phyloP scores from a whole-genome alignment of 306 rosid species.

The Abrus precatorius region DNA sequence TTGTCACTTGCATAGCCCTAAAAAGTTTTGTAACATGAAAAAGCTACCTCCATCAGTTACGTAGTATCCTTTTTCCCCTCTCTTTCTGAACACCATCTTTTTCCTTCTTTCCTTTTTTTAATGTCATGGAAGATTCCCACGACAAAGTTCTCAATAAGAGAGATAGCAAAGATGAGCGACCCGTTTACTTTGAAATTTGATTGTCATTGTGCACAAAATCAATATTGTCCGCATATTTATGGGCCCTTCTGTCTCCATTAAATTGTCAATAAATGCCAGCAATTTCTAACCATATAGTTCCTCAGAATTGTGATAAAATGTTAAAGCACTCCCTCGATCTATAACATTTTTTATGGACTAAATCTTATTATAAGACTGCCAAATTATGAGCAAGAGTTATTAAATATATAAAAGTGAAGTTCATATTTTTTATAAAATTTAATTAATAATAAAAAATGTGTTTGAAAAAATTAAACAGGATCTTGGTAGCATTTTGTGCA shows the following conservation, averaged over 20 bases:
- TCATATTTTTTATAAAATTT: too few relatives aligned
- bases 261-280: conserved; percentile 22
- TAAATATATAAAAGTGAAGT: too few relatives aligned
- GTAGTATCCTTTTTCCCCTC: conserved; percentile 42
- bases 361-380: too few relatives aligned
- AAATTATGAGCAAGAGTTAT: too few relatives aligned
- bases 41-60: conserved; percentile 48
- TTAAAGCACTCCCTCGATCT: too few relatives aligned
- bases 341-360: too few relatives aligned
- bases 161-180: conserved; percentile 35
- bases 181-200: conserved; percentile 49
- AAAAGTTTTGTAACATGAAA: conserved; percentile 19
- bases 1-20: conserved; percentile 44
- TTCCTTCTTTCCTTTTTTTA: conserved; percentile 47
- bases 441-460: background rate
- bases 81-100: conserved; percentile 38
- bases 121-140: conserved; percentile 49
- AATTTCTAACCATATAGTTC: conserved; percentile 1
- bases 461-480: background rate
- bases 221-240: conserved; percentile 31
- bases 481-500: background rate
- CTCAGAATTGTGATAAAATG: background rate
- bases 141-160: conserved; percentile 51
- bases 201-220: conserved; percentile 44
- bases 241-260: conserved; percentile 54